Conservation (phyloP, 1,139 yeast species). For the Magnusiomyces fungicola region DNA sequence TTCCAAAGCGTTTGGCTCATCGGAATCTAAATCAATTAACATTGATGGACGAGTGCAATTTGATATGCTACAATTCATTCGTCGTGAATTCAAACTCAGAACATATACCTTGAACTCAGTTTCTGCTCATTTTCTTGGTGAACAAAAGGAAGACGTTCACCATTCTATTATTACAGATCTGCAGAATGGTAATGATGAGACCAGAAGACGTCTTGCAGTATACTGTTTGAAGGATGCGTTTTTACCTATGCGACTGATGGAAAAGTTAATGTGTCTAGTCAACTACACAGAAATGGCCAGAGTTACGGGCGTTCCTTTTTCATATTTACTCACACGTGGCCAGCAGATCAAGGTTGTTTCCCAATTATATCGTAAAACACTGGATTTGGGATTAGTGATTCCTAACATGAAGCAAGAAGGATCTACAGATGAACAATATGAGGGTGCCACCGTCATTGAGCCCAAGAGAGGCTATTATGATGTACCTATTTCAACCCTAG, state of each 20-base stretch:
- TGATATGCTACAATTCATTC: slow-evolving; percentile 86
- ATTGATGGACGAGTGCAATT: slow-evolving; percentile 95
- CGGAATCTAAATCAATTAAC: slow-evolving; percentile 85
- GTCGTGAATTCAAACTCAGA: slow-evolving; percentile 89
- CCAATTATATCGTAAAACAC: slow-evolving; percentile 86
- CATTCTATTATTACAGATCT: slow-evolving; percentile 92
- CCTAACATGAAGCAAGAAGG: slow-evolving; percentile 88
- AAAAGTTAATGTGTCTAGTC: slow-evolving; percentile 91
- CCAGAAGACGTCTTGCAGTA: slow-evolving; percentile 91
- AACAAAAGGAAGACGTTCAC: slow-evolving; percentile 97
- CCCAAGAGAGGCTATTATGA: slow-evolving; percentile 94
- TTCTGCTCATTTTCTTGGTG: slow-evolving; percentile 86
- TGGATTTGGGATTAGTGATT: slow-evolving; percentile 74
- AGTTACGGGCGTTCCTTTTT: slow-evolving; percentile 97
- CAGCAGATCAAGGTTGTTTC: slow-evolving; percentile 97
- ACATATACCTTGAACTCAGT: slow-evolving; percentile 94
- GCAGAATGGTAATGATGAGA: slow-evolving; percentile 86
- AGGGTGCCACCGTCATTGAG: slow-evolving; percentile 98
- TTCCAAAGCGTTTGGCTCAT: slow-evolving; percentile 93
- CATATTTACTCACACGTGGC: slow-evolving; percentile 81
- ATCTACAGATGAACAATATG: slow-evolving; percentile 78
- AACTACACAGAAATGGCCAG: slow-evolving; percentile 99
- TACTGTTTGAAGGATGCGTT: slow-evolving; percentile 96
- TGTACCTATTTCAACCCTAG: slow-evolving; percentile 94
- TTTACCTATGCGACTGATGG: slow-evolving; percentile 77